Percentiles rank a stretch among this genome's conserved stretches.
Conservation (phyloP, 2,329 filamentous ascomycete species). For the Botryotinia calthae region DNA sequence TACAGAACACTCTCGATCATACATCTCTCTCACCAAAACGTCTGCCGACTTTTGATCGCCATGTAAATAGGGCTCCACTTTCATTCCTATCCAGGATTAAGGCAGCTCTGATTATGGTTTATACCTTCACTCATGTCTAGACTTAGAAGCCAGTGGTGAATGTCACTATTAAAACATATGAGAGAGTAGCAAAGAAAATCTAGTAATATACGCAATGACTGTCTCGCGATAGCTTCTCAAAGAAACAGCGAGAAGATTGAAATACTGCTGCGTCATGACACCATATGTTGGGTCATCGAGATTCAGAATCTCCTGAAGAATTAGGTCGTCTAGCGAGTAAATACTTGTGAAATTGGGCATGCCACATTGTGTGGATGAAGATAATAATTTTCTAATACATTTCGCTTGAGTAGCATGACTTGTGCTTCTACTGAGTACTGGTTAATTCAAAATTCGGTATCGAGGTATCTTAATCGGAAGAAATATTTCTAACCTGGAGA, state of each 20-base stretch:
- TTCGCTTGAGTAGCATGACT: fast-evolving
- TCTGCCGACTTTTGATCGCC: background rate
- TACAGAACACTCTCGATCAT: background rate
- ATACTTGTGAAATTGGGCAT: background rate
- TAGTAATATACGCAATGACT: too few species aligned
- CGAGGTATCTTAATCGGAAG: background rate
- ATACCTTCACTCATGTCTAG: background rate
- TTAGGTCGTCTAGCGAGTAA: background rate
- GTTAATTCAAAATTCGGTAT: background rate
- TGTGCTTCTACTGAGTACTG: background rate
- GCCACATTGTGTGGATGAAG: background rate
- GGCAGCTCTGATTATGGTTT: background rate
- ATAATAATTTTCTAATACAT: background rate
- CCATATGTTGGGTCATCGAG: too few species aligned
- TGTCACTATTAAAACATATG: fast-evolving
- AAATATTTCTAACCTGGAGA: background rate
- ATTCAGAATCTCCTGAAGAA: background rate
- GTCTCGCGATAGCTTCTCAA: too few species aligned
- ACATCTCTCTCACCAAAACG: background rate
- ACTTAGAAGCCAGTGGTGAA: background rate
- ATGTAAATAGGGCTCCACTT: background rate
- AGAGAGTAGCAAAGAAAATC: background rate
- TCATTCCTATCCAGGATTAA: fast-evolving
- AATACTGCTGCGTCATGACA: background rate
- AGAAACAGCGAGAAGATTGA: fast-evolving